Evolutionary conservation across 495 filamentous ascomycete species (phyloP), one percentile per base, ranked within the genome.

Genomic region (Aspergillus steynii): DNA sequence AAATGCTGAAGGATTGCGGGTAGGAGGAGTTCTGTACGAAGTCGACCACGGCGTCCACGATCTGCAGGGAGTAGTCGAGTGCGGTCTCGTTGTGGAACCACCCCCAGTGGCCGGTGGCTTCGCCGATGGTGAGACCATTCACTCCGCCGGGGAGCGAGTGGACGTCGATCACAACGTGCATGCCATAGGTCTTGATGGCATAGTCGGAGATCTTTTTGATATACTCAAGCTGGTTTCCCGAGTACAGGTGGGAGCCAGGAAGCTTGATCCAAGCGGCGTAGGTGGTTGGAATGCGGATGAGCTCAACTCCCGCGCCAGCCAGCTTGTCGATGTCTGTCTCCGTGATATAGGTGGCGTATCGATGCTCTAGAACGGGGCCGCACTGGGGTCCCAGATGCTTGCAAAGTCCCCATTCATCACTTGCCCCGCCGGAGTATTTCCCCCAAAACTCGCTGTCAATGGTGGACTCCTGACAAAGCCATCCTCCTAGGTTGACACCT

Each of bases 391-490:
- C 69, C 0, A 75, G 66, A 25, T 67, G 53, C 8, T 56, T 45
- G 53, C 71, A 75, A 15, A 75, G 63, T 5, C 63, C 63, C 70
- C 66, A 74, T 72, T 74, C 69, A 59, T 74, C 69, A 10, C 59
- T 47, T 3, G 64, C 73, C 2, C 62, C 61, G 53, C 49, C 55
- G 45, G 65, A 62, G 34, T 70, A 60, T 12, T 55, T 61, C 10
- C 34, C 55, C 71, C 71, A 74, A 62, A 66, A 76, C 0, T 53
- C 10, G 3, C 61, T 69, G 59, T 71, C 68, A 34, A 74, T 70
- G 8, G 68, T 71, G 27, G 71, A 70, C 55, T 75, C 73, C 61
- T 75, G 71, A 7, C 66, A 68, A 0, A 75, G 68, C 73, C 71
- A 74, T 37, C 71, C 73, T 8, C 73, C 71, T 12, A 75, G 64